Evolutionary conservation across 2,329 filamentous ascomycete genomes (phyloP), one percentile per base, ranked within the genome.

Genomic region (Penicillium sp.): DNA sequence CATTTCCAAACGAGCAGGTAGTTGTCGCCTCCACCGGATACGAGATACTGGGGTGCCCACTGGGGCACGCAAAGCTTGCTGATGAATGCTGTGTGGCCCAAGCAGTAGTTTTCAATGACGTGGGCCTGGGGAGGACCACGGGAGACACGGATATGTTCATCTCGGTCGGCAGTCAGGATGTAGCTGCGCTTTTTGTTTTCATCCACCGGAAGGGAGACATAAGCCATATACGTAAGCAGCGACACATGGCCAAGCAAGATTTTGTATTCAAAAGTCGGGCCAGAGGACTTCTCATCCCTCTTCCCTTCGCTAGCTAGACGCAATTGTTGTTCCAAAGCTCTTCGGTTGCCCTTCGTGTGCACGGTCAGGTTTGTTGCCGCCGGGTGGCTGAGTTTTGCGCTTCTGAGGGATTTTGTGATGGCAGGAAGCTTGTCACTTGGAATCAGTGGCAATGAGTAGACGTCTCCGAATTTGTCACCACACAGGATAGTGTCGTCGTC

Each of bases 391-490:
- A n/a, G n/a, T n/a, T n/a, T n/a, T n/a, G n/a, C n/a, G n/a, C n/a
- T n/a, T n/a, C n/a, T n/a, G n/a, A n/a, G n/a, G n/a, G n/a, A n/a
- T n/a, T n/a, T n/a, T n/a, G n/a, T n/a, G n/a, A n/a, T n/a, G n/a
- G n/a, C n/a, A n/a, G n/a, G n/a, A n/a, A 6, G 46, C 35, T 31
- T 53, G 53, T 64, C 61, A 24, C 61, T 63, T 6, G 66, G 69
- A 39, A 88, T 66, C 3, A 97, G 75, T 13, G 93, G 91, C 6
- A 98, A 71, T 9, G 87, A 80, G 70, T 95, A 97, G 53, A 96
- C 91, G 66, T 98, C 93, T 57, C 93, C 93, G 63, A 97, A 97
- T 69, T 98, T 98, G 74, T 98, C 93, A 45, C 83, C 91, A 54
- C 81, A 83, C 51, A 97, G 71, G 55, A 98, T 87, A 8, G 82